phyloP scores from a whole-genome alignment of 306 rosid species.

The Vigna angularis region DNA sequence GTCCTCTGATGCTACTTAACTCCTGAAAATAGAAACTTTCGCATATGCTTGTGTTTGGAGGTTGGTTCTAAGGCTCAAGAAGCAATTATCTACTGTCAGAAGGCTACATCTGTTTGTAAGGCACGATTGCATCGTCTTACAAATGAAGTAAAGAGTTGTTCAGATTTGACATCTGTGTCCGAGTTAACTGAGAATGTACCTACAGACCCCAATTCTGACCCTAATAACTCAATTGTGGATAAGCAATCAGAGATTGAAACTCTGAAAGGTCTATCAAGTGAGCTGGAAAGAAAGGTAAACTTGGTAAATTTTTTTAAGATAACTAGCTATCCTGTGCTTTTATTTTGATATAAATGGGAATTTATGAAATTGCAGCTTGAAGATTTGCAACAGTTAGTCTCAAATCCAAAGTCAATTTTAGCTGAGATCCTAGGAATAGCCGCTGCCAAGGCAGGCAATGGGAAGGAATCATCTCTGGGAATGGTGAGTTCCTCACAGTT shows the following conservation, averaged over 20 bases:
- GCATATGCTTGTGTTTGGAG: slow-evolving; percentile 92
- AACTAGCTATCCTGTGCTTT: background rate
- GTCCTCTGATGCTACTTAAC: slow-evolving; percentile 52
- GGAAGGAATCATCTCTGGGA: slow-evolving; percentile 55
- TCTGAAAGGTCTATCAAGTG: slow-evolving; percentile 76
- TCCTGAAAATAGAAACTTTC: slow-evolving; percentile 71
- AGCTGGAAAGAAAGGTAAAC: slow-evolving; percentile 90
- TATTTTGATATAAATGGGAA: slow-evolving; percentile 26
- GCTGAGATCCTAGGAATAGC: slow-evolving; percentile 76
- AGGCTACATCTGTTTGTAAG: slow-evolving; percentile 85
- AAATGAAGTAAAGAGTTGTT: slow-evolving; percentile 59
- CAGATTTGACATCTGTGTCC: slow-evolving; percentile 59
- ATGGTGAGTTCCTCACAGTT: slow-evolving; percentile 64
- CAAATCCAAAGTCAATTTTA: slow-evolving; percentile 79
- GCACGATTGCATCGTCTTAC: slow-evolving; percentile 67
- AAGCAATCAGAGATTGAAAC: slow-evolving; percentile 86
- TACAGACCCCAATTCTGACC: slow-evolving; percentile 40
- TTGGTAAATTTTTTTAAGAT: slow-evolving; percentile 1
- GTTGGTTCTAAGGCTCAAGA: slow-evolving; percentile 78
- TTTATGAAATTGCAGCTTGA: slow-evolving; percentile 76
- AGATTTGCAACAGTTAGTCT: slow-evolving; percentile 81
- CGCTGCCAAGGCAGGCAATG: slow-evolving; percentile 62
- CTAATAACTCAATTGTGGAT: slow-evolving; percentile 54
- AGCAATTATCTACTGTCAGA: slow-evolving; percentile 78
- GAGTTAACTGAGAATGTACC: slow-evolving; percentile 52